Base-by-base conservation (phyloP, 148 eudicot genomes). In the Tetragonia tetragonoides region DNA sequence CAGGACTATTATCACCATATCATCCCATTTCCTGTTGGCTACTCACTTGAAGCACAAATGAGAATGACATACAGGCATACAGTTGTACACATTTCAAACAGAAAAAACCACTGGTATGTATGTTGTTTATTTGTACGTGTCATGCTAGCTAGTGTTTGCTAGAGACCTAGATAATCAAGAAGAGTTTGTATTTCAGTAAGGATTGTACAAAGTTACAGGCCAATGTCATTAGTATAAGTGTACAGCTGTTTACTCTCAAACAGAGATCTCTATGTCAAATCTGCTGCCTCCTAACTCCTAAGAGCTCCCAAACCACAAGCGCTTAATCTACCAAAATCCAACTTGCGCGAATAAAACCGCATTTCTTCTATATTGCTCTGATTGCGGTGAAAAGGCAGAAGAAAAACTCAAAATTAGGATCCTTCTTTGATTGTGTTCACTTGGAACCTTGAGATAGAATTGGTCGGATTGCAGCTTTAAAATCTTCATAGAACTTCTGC, bases 401-500 rank as follows among this genome's bases (percentile, higher is more conserved):
- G n/a, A n/a, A n/a, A n/a, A n/a, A n/a, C n/a, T n/a, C n/a, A n/a
- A 60, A 67, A 14, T 10, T 28, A 16, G 49, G 44, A 53, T 72
- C 37, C 66, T n/a, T 20, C 17, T 21, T 46, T 10, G n/a, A 38
- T 41, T 67, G 20, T 60, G 47, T 82, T 54, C 64, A 68, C 5
- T 68, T 37, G 16, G 67, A 80, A 79, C 82, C 72, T 66, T 75
- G 68, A 72, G 79, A 67, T 8, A 93, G 40, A 84, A 95, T 68
- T 12, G 92, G 92, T 39, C 77, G 81, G 60, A 91, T 28, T 2
- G 92, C 85, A 47, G 88, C 85, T 78, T 91, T 93, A 47, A 90
- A 88, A 81, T 93, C 95, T 63, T 91, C 92, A 66, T 87, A 93
- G 79, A 95, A 95, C 74, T 82, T 89, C 78, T 90, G 87, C 83